Evolutionary conservation across 352 stramenopile species (phyloP), one percentile per base, ranked within the genome.

Genomic region (Elongisporangium undulatum): DNA sequence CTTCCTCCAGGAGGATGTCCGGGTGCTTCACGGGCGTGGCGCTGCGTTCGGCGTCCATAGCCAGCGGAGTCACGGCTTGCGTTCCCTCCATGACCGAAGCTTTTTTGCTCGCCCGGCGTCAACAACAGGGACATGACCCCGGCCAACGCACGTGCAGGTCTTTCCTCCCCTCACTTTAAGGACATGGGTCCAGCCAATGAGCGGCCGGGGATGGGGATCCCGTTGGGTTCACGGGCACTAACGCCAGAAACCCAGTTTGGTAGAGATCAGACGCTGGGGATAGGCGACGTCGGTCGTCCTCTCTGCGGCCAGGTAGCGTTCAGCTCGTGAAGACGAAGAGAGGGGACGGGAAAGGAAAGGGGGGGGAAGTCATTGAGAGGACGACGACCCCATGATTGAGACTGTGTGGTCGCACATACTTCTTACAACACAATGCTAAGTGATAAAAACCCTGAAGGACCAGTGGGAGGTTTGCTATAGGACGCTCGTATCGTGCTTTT

Each of bases 401-500:
- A 52, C 19, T 80, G 71, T 80, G n/a, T 77, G 71, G 71, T 58
- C 71, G 26, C 71, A 75, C 71, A 80, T 80, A 80, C 72, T 80
- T 80, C 62, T 77, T 69, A 76, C 61, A n/a, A 75, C 72, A 80
- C 72, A 80, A 80, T 80, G 61, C 68, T 80, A 80, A 22, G 72
- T 80, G 72, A 77, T 77, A 80, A 80, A 80, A 80, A 80, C 72
- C 72, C 72, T 80, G 72, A 58, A 77, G 72, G 72, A 80, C 72
- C 72, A 80, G 57, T 56, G 23, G 21, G 51, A 51, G 20, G 26
- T 41, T 76, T 60, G 59, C 50, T 79, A 49, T 79, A n/a, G 71
- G 71, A 79, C 71, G 71, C 60, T 64, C 62, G 71, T 79, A 79
- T 79, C 71, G 71, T 79, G 68, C 71, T n/a, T 60, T 22, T 4